These are phyloP conservation scores for Penicillium longicatenatum DNA, from an alignment of 495 filamentous ascomycete genomes.

Conservation along the genomic window DNA sequence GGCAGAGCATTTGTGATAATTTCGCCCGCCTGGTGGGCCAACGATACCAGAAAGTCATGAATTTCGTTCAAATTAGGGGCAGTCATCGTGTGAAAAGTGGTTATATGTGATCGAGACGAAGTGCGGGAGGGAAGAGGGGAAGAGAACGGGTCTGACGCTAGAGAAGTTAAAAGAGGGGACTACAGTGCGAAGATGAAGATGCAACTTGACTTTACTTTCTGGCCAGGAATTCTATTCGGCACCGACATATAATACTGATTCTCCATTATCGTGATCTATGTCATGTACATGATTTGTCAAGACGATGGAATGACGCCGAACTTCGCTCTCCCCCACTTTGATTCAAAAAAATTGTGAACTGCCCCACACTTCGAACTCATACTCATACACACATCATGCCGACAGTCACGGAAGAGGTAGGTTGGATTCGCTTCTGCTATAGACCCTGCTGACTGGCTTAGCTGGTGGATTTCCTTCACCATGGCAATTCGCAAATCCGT, in stretches of 20 bases:
- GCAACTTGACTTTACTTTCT: too few relatives aligned
- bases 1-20: constrained; percentile 81
- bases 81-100: constrained; percentile 14
- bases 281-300: too few relatives aligned
- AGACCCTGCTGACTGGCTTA: constrained; percentile 28
- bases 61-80: constrained; percentile 69
- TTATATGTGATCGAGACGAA: background rate
- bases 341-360: too few relatives aligned
- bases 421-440: background rate
- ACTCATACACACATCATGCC: constrained; percentile 57
- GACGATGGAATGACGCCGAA: constrained; percentile 21
- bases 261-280: too few relatives aligned
- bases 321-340: background rate
- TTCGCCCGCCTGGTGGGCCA: constrained; percentile 77
- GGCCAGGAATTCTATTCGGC: too few relatives aligned
- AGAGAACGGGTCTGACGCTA: background rate
- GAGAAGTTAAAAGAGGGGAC: background rate
- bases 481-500: constrained; percentile 84
- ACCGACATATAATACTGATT: too few relatives aligned
- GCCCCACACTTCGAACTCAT: background rate
- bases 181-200: too few relatives aligned
- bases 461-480: constrained; percentile 90
- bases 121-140: background rate
- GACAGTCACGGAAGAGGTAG: constrained; percentile 80
- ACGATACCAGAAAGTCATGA: constrained; percentile 71